Base-by-base conservation (phyloP, 345 rosid species). In the Ailanthus altissimus region DNA sequence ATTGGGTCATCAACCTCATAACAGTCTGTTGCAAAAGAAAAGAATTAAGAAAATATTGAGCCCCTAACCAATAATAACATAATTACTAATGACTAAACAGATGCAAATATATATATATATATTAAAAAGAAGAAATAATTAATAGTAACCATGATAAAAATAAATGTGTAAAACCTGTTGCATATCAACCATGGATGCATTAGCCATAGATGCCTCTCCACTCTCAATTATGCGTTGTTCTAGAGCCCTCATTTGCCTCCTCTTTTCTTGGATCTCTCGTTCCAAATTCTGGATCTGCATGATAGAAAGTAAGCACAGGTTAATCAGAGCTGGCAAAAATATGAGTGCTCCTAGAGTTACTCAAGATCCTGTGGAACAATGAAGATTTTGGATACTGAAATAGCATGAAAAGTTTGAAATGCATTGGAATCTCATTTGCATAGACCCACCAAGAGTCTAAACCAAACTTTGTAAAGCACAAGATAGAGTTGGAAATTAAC, bases 111-210 rank as follows among this genome's bases (percentile, higher is more conserved):
- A 63, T n/a, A 38, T 1, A 32, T 32, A 32, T 32, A 70, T 8
- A 10, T 43, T 25, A 42, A 8, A 38, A 47, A 13, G 38, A 60
- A 21, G 21, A 57, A 64, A n/a, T 59, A 14, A 20, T 45, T 51
- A 50, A 70, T 10, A 47, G 67, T 32, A 43, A 70, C 59, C 53
- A 43, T 13, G 54, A 60, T 36, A n/a, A 81, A 74, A 77, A 79
- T 21, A 72, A 42, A 70, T 59, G 73, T 16, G 50, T 61, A 42
- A 46, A 79, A 92, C 99, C 98, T 92, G 97, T 85, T 97, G 99
- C 99, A 92, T 91, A 78, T 97, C 98, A 72, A 94, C 91, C 72
- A 89, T 50, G 21, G 99, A 94, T 70, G 97, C 94, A 83, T 97
- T 92, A 72, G 97, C 88, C 76, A 94, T 83, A 72, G 97, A 97